Evolutionary conservation across 108 stramenopile species (phyloP).

Genomic region (Craspedostauros australis): DNA sequence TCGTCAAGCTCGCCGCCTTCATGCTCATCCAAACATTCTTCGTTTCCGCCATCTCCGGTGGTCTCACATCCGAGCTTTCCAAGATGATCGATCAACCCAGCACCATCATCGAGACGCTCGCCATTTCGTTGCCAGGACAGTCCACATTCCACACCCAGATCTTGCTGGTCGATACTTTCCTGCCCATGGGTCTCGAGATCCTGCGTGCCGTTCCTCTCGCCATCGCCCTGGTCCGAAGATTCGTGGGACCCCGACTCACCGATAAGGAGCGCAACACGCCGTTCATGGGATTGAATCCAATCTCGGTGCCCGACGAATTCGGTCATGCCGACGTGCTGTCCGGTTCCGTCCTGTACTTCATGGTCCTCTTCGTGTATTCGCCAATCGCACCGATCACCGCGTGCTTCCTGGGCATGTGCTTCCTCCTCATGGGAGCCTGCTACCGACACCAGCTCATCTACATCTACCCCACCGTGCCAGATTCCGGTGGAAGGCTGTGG

Average conservation of each 20-base stretch:
- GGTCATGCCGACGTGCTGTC: constrained; percentile 26
- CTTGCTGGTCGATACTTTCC: constrained; percentile 42
- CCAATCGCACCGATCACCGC: constrained; percentile 54
- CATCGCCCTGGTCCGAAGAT: constrained; percentile 27
- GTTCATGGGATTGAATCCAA: constrained; percentile 37
- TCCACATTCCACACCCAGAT: constrained; percentile 52
- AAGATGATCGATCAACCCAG: constrained; percentile 25
- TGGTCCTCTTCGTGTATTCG: constrained; percentile 58
- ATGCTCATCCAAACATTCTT: constrained; percentile 74
- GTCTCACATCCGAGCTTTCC: constrained; percentile 28
- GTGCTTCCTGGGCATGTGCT: constrained; percentile 44
- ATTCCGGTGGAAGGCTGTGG: constrained; percentile 65
- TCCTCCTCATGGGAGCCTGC: constrained; percentile 35
- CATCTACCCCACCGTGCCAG: constrained; percentile 55
- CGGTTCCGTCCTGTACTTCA: constrained; percentile 39
- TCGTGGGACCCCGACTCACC: constrained; percentile 49
- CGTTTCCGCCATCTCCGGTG: constrained; percentile 53
- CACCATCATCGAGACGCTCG: constrained; percentile 33
- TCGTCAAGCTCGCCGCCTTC: constrained; percentile 51
- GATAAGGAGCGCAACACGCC: constrained; percentile 54
- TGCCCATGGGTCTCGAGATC: constrained; percentile 43
- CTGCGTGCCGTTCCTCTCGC: constrained; percentile 38
- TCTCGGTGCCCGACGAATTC: constrained; percentile 48
- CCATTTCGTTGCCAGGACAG: constrained; percentile 42
- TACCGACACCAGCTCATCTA: constrained; percentile 65